Base-by-base conservation (phyloP, 2,329 filamentous ascomycete genomes). In the Aspergillus thermomutatus region DNA sequence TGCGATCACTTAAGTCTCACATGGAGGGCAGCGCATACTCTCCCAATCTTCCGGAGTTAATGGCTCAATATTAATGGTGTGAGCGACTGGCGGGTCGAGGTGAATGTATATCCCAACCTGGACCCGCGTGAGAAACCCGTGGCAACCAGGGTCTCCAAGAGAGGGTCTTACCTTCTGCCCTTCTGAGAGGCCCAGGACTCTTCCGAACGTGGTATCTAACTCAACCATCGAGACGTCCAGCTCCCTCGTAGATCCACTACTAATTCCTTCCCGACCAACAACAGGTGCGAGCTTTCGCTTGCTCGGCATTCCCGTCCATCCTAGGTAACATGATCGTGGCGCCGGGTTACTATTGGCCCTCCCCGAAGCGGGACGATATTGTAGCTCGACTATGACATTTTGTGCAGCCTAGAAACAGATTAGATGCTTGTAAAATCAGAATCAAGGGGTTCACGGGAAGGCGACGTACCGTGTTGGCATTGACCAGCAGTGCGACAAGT, bases 231-330 rank as follows among this genome's bases (percentile, higher is more conserved):
- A 79, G 5, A 89, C 76, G 61, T 96, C 92, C 70, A 92, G 89
- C 59, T 94, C 90, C 67, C 87, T 82, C 11, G 80, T 78, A n/a
- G 77, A 72, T n/a, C 79, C 80, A 28, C 81, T 81, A 63, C 79
- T 84, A 64, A 92, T 82, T 0, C 90, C 89, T 69, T 94, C 89
- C 64, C 88, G 86, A 55, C 85, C 83, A 27, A 94, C 85, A 27
- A 92, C 82, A 0, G 90, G 84, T 11, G 87, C 85, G 64, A 89
- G 79, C 72, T 87, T 89, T 69, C 90, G 86, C 81, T 92, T 95
- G 80, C 92, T 97, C 63, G 92, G 89, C 91, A 99, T 95, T 66
- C 94, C 94, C 10, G 94, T 97, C 94, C 94, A 99, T 72, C 94
- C 94, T 58, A 96, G 82, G 72, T 89, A 99, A 66, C 95, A 82